Percentiles rank a stretch among this genome's conserved stretches.
Evolutionary conservation across 768 basidiomycete genomes (phyloP).

Genomic region (Pholiota molesta): DNA sequence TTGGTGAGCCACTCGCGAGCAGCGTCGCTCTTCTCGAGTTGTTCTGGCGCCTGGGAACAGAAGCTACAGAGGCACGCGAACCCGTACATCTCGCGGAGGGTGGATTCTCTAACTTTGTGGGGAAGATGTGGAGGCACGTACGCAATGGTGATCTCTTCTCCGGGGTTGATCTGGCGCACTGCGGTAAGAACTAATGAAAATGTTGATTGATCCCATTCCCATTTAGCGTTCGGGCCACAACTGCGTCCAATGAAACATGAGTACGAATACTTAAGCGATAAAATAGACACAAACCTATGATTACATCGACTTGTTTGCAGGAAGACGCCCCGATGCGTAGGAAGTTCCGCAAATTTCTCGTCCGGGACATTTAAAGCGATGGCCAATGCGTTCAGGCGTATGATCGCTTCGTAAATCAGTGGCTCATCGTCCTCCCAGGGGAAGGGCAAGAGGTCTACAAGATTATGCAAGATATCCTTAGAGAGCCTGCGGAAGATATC

Average conservation of each 20-base stretch:
- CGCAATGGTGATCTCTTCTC: not conserved
- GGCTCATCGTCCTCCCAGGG: slow-evolving; percentile 10
- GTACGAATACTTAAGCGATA: not conserved
- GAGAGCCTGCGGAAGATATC: slow-evolving; percentile 31
- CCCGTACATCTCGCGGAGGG: not conserved
- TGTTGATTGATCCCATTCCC: not conserved
- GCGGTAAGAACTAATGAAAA: not conserved
- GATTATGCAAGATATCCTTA: slow-evolving; percentile 13
- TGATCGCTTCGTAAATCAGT: slow-evolving; percentile 27
- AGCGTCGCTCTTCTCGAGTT: not conserved
- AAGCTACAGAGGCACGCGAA: not conserved
- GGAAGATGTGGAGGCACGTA: not conserved
- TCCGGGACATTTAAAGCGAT: slow-evolving; percentile 33
- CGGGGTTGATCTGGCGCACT: not conserved
- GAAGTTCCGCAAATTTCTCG: slow-evolving; percentile 24
- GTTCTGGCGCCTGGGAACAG: not conserved
- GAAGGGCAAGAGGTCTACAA: slow-evolving; percentile 25
- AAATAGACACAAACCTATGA: slow-evolving; percentile 35
- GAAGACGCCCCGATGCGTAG: slow-evolving; percentile 38
- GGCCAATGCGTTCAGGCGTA: slow-evolving; percentile 34
- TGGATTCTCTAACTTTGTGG: not conserved
- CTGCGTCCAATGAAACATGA: not conserved
- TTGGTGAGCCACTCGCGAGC: not conserved
- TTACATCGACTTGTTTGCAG: slow-evolving; percentile 39
- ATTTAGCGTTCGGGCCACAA: not conserved